phyloP scores from a whole-genome alignment of 2,329 filamentous ascomycete genomes.

The Akanthomyces uredinophilus region DNA sequence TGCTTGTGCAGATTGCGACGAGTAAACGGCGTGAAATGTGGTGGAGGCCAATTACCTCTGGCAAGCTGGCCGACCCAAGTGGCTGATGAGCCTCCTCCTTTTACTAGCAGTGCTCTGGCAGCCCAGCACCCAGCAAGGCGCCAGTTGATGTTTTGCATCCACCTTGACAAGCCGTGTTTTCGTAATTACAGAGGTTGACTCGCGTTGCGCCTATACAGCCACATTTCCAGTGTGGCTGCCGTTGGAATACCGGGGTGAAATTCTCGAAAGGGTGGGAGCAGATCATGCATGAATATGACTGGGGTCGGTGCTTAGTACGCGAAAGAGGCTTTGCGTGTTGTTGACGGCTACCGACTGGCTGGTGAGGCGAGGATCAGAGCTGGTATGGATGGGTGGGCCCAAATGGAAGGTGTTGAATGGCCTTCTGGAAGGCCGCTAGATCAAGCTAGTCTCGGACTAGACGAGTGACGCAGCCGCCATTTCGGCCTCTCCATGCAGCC shows the following conservation, averaged over 20 bases:
- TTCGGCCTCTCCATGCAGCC: conserved; percentile 22
- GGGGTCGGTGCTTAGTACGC: conserved; percentile 1
- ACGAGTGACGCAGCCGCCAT: conserved; percentile 23
- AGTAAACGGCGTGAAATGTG: background rate
- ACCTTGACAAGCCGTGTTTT: background rate
- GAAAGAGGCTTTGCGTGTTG: background rate
- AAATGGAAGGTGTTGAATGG: conserved; percentile 18
- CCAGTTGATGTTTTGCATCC: background rate
- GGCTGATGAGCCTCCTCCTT: background rate
- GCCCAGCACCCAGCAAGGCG: background rate
- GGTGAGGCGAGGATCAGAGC: background rate
- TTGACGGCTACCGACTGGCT: background rate
- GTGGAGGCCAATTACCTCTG: background rate
- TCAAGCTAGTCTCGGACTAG: conserved; percentile 25
- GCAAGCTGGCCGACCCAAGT: background rate
- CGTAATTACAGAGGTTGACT: background rate
- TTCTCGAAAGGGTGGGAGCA: conserved; percentile 3
- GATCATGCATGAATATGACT: conserved; percentile 7
- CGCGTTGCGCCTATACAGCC: background rate
- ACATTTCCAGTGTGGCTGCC: background rate
- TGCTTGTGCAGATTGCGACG: background rate
- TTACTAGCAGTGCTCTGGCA: background rate
- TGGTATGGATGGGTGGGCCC: conserved; percentile 13
- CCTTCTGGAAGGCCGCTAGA: conserved; percentile 33
- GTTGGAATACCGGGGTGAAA: background rate